Base-by-base conservation (phyloP, 2,329 filamentous ascomycete species). In the Aspergillus brunneoviolaceus region DNA sequence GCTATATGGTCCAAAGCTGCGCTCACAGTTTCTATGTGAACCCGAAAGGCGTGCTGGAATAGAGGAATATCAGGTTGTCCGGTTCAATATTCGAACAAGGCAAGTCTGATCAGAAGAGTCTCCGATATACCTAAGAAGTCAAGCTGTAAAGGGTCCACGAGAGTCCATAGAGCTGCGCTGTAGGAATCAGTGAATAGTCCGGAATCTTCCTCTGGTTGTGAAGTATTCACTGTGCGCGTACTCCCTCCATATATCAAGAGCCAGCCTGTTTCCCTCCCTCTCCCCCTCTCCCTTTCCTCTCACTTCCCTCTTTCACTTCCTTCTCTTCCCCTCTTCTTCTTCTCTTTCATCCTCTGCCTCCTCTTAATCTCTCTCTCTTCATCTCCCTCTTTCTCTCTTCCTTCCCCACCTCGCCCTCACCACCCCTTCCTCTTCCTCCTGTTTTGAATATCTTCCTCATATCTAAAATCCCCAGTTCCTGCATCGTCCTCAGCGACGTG, bases 201-300 rank as follows among this genome's bases (percentile, higher is more conserved):
- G 27, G 39, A 53, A 25, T 39, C 23, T 47, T 19, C 7, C n/a
- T 19, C 39, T 21, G 29, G 14, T 29, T 45, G 33, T 35, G 11
- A 12, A 16, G 51, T 35, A 48, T 60, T 62, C 60, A 60, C 50
- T 60, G 52, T 12, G 11, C 14, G 49, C 9, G 16, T n/a, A 16
- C 39, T 45, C 12, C 39, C 39, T n/a, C 39, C 39, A 45, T 16
- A 58, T 45, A 58, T 45, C 25, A 47, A 51, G 42, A 50, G n/a
- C n/a, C 47, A 35, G 14, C 6, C 49, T 42, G 19, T 12, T 23
- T 29, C 23, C 25, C 50, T 12, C 39, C 49, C 16, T 16, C 21
- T 35, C 39, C 39, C 54, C 49, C 35, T 31, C 42, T 61, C 48
- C 29, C 55, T 53, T 53, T 55, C 31, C 47, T 49, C 35, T 51